Evolutionary conservation across 371 early-diverging fungal species (phyloP).

Genomic region (Syncephalastrum racemosum): DNA sequence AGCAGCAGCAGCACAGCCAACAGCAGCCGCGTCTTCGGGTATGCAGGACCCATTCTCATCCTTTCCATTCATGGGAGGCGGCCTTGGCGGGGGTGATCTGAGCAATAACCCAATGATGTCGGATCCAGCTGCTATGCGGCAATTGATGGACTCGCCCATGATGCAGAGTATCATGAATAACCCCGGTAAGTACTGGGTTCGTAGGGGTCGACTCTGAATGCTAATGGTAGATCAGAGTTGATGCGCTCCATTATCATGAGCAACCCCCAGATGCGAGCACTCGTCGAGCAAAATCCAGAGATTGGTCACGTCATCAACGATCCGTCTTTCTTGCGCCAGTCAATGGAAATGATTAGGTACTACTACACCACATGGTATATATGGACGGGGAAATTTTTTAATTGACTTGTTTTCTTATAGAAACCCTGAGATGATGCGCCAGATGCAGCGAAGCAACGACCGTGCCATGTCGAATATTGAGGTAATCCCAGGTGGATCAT

Average conservation of each 20-base stretch:
- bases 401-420: conserved; percentile 20
- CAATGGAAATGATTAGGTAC: conserved; percentile 57
- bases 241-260: conserved; percentile 73
- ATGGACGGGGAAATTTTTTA: background rate
- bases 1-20: conserved; percentile 5
- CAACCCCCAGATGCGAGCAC: conserved; percentile 66
- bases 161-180: conserved; percentile 48
- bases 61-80: background rate
- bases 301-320: conserved; percentile 76
- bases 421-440: conserved; percentile 81
- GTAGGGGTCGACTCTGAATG: background rate
- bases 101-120: conserved; percentile 8
- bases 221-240: conserved; percentile 44
- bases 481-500: conserved; percentile 19
- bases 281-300: conserved; percentile 79
- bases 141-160: conserved; percentile 54
- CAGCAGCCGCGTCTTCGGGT: conserved; percentile 12
- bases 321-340: conserved; percentile 74
- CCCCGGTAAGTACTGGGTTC: conserved; percentile 30
- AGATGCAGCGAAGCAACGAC: conserved; percentile 84
- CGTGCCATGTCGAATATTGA: conserved; percentile 87
- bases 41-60: too few species aligned
- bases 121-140: conserved; percentile 51
- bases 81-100: background rate
- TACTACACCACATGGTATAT: background rate